Percentiles rank a stretch among this genome's conserved stretches.
These are phyloP conservation scores for Fusarium mangiferae DNA, from an alignment of 2,329 filamentous ascomycete genomes.

Conservation along the genomic window DNA sequence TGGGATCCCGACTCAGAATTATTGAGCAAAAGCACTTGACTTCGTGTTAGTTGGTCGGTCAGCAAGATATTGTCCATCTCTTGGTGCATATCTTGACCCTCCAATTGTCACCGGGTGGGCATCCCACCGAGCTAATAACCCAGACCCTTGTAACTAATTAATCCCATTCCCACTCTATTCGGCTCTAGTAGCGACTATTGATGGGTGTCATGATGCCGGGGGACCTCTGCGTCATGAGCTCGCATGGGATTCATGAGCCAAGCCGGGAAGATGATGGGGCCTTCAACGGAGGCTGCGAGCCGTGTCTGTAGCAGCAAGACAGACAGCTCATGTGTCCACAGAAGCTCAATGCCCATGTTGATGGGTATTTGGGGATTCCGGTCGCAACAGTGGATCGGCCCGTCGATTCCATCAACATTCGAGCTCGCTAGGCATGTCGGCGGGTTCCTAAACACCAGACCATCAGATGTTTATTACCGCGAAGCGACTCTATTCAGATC, in stretches of 20 bases:
- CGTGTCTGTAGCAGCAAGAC: slow-evolving; percentile 10
- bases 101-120: slow-evolving; percentile 6
- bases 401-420: slow-evolving; percentile 35
- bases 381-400: slow-evolving; percentile 33
- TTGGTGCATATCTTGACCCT: slow-evolving; percentile 16
- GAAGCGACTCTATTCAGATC: slow-evolving; percentile 3
- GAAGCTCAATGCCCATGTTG: background rate
- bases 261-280: slow-evolving; percentile 27
- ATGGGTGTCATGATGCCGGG: slow-evolving; percentile 33
- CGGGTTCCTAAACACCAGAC: slow-evolving; percentile 26
- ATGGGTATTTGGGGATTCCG: background rate
- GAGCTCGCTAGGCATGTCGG: slow-evolving; percentile 24
- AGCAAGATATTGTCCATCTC: background rate
- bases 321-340: slow-evolving; percentile 14
- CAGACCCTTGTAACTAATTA: slow-evolving; percentile 31
- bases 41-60: slow-evolving; percentile 11
- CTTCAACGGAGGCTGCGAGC: slow-evolving; percentile 21
- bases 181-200: slow-evolving; percentile 1
- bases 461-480: slow-evolving; percentile 21
- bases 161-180: slow-evolving; percentile 6
- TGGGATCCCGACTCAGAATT: background rate
- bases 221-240: slow-evolving; percentile 28
- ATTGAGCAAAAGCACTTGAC: slow-evolving; percentile 13
- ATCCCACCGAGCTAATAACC: slow-evolving; percentile 15
- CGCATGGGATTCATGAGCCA: slow-evolving; percentile 22